A percentile compares a stretch with the other conserved stretches of the same genome.
These are phyloP conservation scores for Clitopilus passeckerianus DNA, from an alignment of 768 basidiomycete species.

Conservation along the genomic window DNA sequence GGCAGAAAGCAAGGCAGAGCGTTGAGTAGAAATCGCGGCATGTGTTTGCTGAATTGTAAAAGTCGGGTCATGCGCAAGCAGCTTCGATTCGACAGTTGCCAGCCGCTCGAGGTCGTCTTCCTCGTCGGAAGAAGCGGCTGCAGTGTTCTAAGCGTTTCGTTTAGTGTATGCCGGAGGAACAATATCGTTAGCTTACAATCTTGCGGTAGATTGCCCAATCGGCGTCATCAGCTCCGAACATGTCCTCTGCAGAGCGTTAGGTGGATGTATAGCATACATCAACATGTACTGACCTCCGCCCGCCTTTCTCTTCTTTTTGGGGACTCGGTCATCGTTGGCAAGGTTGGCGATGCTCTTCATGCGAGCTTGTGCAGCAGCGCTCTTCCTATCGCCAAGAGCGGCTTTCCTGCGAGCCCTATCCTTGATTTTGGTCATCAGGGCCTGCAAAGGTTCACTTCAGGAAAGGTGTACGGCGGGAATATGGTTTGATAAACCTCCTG, in stretches of 20 bases:
- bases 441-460: constrained; percentile 33
- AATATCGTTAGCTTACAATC: constrained; percentile 52
- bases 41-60: constrained; percentile 84
- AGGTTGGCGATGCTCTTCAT: constrained; percentile 96
- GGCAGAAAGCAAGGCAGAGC: constrained; percentile 81
- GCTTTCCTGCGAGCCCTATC: constrained; percentile 75
- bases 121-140: constrained; percentile 74
- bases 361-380: constrained; percentile 88
- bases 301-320: constrained; percentile 82
- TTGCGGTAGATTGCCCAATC: constrained; percentile 99
- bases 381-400: constrained; percentile 87
- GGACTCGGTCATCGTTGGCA: constrained; percentile 79
- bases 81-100: constrained; percentile 68
- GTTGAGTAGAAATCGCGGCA: constrained; percentile 67
- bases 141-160: constrained; percentile 51
- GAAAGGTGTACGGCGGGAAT: constrained; percentile 1
- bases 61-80: constrained; percentile 78
- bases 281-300: constrained; percentile 54
- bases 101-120: constrained; percentile 84
- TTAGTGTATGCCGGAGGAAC: background rate
- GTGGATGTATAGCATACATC: background rate
- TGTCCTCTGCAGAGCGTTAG: constrained; percentile 61
- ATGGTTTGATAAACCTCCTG: constrained; percentile 61
- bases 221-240: constrained; percentile 90
- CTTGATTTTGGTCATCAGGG: constrained; percentile 79